Conservation (phyloP, 148 eudicot genomes). For the Selenicereus undatus region DNA sequence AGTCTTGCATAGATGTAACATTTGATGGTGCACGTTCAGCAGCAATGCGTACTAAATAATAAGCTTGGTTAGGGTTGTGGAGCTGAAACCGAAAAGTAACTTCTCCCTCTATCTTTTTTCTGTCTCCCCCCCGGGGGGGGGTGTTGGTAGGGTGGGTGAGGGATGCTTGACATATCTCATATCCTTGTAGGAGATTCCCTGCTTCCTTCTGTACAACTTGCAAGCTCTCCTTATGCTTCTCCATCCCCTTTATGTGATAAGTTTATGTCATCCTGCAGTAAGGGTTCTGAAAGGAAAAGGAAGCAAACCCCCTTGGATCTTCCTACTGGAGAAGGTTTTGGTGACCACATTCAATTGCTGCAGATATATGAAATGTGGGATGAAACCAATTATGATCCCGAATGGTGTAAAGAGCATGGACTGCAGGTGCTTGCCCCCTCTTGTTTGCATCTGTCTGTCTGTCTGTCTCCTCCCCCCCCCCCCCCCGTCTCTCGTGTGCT, state of each 20-base stretch:
- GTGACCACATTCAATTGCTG: constrained; percentile 89
- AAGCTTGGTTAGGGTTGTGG: too few species aligned
- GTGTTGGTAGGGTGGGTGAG: too few species aligned
- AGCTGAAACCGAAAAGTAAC: too few species aligned
- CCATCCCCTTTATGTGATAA: constrained; percentile 1
- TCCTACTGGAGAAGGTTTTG: constrained; percentile 91
- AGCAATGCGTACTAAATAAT: too few species aligned
- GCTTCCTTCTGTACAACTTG: not conserved
- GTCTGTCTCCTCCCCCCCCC: too few species aligned
- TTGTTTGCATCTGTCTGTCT: not conserved
- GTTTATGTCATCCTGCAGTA: constrained; percentile 34
- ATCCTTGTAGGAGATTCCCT: not conserved
- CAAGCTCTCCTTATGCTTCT: not conserved
- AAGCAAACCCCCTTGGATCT: constrained; percentile 60
- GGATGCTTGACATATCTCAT: too few species aligned
- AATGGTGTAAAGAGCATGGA: constrained; percentile 88
- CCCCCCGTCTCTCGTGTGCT: too few species aligned
- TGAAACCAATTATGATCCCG: constrained; percentile 54
- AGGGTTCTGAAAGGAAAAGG: constrained; percentile 79
- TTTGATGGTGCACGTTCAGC: too few species aligned
- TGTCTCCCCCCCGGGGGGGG: too few species aligned
- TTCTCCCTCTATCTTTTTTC: too few species aligned
- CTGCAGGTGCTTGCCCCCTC: constrained; percentile 55
- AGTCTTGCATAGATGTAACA: too few species aligned
- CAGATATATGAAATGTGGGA: constrained; percentile 91